Base-by-base conservation (phyloP, 495 filamentous ascomycete species). In the Podospora australis region DNA sequence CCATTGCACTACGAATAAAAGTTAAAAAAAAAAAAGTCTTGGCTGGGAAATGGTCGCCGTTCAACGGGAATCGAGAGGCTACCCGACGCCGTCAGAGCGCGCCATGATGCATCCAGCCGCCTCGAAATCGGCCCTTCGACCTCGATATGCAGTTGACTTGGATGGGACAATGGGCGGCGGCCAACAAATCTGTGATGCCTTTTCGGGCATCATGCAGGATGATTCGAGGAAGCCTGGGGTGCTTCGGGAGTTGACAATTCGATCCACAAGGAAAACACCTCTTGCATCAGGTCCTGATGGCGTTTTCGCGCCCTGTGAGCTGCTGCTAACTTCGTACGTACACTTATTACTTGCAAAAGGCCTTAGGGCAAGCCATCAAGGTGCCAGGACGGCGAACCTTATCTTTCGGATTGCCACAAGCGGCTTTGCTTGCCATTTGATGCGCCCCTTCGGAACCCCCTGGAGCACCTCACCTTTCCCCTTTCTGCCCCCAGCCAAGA, bases 111-210 rank as follows among this genome's bases (percentile, higher is more conserved):
- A 49, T 25, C 32, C 29, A 53, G 44, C 56, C 52, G 52, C 24
- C 14, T 46, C 39, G 46, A 49, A 63, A 54, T 58, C 55, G 58
- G 58, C 44, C 52, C 55, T 60, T 59, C 57, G 42, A 44, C 21
- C 17, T 47, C 21, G 29, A 38, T 36, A 36, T 17, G 19, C 3
- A 16, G 5, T 4, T 34, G 11, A 13, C n/a, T 36, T 36, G 4
- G 5, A 2, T 28, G 5, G 32, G 19, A 36, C 32, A 36, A 36
- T 29, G 26, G 11, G 11, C 26, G 26, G 11, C 26, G 6, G 26
- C 26, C 49, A 25, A 40, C 20, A 38, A 29, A 21, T 23, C 19
- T 30, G 29, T 17, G 25, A 36, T 39, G 16, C 5, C 39, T 16
- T 2, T 36, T 49, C 26, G 47, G 39, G 45, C 42, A 42, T 29